Evolutionary conservation across 371 early-diverging fungal genomes (phyloP).

Genomic region (Encephalitozoon hellem): DNA sequence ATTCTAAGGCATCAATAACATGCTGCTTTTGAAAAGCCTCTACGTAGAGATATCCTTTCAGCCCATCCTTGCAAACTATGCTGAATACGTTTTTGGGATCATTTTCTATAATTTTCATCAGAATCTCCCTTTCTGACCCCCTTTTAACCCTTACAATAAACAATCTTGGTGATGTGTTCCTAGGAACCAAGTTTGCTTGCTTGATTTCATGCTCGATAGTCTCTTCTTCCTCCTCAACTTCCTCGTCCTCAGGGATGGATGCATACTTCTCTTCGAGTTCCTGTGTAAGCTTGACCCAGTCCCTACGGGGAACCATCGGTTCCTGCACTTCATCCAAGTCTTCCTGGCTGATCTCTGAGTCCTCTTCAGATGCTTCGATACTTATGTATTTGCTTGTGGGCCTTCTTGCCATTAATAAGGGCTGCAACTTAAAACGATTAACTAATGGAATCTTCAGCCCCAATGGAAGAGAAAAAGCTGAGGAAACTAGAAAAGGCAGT

Average conservation of each 20-base stretch:
- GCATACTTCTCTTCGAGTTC: constrained; percentile 52
- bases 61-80: constrained; percentile 70
- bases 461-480: not conserved
- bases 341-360: constrained; percentile 12
- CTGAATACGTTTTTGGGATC: not conserved
- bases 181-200: constrained; percentile 55
- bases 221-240: constrained; percentile 31
- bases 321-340: constrained; percentile 24
- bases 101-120: constrained; percentile 35
- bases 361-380: constrained; percentile 56
- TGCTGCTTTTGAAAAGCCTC: constrained; percentile 76
- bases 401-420: constrained; percentile 14
- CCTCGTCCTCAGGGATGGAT: constrained; percentile 25
- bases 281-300: constrained; percentile 44
- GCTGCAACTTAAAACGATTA: not conserved
- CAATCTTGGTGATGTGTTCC: constrained; percentile 48
- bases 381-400: constrained; percentile 47
- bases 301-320: not conserved
- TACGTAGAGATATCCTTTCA: constrained; percentile 85
- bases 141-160: constrained; percentile 55
- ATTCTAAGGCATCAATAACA: constrained; percentile 69
- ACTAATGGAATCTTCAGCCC: not conserved
- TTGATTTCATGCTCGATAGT: not conserved
- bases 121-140: constrained; percentile 52
- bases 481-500: not conserved